These are phyloP conservation scores for Blastobotrys peoriensis DNA, from an alignment of 805 yeast species.

Conservation along the genomic window DNA sequence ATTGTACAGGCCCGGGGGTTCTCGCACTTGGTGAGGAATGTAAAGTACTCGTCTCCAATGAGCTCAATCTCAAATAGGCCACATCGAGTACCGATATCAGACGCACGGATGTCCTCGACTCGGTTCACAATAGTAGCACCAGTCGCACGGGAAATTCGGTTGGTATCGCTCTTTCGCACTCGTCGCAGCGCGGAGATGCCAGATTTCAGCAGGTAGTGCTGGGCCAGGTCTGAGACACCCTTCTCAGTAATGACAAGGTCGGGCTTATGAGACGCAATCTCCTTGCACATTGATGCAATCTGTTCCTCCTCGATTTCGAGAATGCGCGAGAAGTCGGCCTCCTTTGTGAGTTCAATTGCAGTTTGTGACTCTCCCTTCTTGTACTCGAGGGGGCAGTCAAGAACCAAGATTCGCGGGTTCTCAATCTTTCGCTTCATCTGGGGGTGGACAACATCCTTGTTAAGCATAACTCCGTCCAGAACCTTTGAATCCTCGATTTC, in stretches of 20 bases:
- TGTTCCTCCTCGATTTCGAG: slow-evolving; percentile 98
- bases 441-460: slow-evolving; percentile 98
- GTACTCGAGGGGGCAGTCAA: slow-evolving; percentile 96
- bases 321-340: slow-evolving; percentile 92
- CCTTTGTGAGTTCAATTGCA: slow-evolving; percentile 92
- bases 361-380: slow-evolving; percentile 99
- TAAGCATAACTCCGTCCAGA: slow-evolving; percentile 84
- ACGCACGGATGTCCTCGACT: slow-evolving; percentile 86
- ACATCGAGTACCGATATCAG: slow-evolving; percentile 84
- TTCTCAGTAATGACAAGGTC: slow-evolving; percentile 95
- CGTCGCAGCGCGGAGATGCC: slow-evolving; percentile 91
- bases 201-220: slow-evolving; percentile 89
- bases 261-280: slow-evolving; percentile 77
- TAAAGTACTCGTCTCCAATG: slow-evolving; percentile 95
- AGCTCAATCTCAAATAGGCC: slow-evolving; percentile 88
- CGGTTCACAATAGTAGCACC: slow-evolving; percentile 97
- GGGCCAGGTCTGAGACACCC: slow-evolving; percentile 97
- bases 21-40: slow-evolving; percentile 72
- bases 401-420: slow-evolving; percentile 80
- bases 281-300: slow-evolving; percentile 79
- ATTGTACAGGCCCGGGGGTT: slow-evolving; percentile 93
- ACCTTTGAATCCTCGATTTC: slow-evolving; percentile 87
- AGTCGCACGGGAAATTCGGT: slow-evolving; percentile 93
- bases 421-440: slow-evolving; percentile 88
- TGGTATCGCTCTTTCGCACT: slow-evolving; percentile 91